A percentile compares a stretch with the other conserved stretches of the same genome.
phyloP scores from a whole-genome alignment of 1,284 basidiomycete species.

The Spongiforma sp. region DNA sequence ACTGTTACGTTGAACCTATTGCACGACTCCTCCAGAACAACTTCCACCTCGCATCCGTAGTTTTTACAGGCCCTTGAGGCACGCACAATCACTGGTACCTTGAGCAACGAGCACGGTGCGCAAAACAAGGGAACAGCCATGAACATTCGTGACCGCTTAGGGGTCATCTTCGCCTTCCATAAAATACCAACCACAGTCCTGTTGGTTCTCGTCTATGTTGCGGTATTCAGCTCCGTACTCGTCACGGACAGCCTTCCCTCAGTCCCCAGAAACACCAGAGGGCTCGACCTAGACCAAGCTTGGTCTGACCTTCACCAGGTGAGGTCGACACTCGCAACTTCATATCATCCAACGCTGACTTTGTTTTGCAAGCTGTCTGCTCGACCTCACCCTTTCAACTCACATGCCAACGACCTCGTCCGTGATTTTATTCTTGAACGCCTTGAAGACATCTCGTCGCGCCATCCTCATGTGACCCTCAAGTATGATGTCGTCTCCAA shows the following conservation, averaged over 20 bases:
- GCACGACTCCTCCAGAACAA: too few relatives aligned
- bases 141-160: constrained; percentile 26
- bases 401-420: constrained; percentile 74
- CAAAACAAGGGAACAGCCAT: constrained; percentile 14
- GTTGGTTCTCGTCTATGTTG: constrained; percentile 54
- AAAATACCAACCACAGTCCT: constrained; percentile 57
- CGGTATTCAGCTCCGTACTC: constrained; percentile 57
- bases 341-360: constrained; percentile 1
- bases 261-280: constrained; percentile 52
- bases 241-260: constrained; percentile 58
- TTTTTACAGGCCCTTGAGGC: neutral
- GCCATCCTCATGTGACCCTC: constrained; percentile 51
- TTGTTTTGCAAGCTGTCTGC: constrained; percentile 56
- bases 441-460: constrained; percentile 49
- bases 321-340: constrained; percentile 18
- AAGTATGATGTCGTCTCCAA: constrained; percentile 64
- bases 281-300: constrained; percentile 61
- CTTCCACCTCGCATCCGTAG: too few relatives aligned
- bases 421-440: constrained; percentile 62
- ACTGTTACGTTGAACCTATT: too few relatives aligned
- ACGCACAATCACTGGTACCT: neutral
- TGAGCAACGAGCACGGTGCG: constrained; percentile 1
- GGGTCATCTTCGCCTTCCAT: constrained; percentile 40
- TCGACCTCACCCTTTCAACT: constrained; percentile 76
- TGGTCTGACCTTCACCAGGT: constrained; percentile 66